phyloP scores from a whole-genome alignment of 176 grass and related monocot species.

The Oryza coarctata region DNA sequence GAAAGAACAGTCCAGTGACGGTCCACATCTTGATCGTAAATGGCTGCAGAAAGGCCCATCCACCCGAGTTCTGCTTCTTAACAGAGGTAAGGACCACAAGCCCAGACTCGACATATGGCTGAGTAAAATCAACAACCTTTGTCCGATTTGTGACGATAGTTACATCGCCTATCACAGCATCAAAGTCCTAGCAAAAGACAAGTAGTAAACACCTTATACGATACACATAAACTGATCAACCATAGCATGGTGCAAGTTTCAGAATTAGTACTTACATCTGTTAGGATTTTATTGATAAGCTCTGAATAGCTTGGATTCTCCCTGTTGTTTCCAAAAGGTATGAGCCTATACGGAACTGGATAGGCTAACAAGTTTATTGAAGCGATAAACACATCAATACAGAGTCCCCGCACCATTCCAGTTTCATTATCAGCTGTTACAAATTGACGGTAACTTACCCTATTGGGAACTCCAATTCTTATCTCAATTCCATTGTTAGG shows the following conservation, averaged over 20 bases:
- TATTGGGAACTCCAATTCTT: conserved; percentile 71
- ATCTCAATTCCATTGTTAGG: conserved; percentile 76
- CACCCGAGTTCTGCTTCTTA: conserved; percentile 50
- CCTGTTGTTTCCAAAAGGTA: conserved; percentile 59
- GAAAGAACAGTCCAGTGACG: conserved; percentile 77
- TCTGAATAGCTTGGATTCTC: conserved; percentile 66
- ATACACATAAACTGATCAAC: neutral
- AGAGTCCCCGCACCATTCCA: conserved; percentile 54
- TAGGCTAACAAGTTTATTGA: conserved; percentile 71
- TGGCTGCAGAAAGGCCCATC: conserved; percentile 83
- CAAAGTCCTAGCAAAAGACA: conserved; percentile 50
- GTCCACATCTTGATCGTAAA: conserved; percentile 80
- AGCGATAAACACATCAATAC: conserved; percentile 92
- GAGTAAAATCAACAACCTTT: conserved; percentile 82
- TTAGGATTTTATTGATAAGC: conserved; percentile 47
- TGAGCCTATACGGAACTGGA: conserved; percentile 63
- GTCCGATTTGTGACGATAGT: conserved; percentile 71
- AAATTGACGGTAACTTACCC: conserved; percentile 71
- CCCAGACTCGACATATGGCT: conserved; percentile 67
- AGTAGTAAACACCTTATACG: neutral
- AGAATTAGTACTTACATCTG: conserved; percentile 62
- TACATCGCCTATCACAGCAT: conserved; percentile 77
- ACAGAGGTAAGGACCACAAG: conserved; percentile 75
- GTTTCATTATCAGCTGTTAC: conserved; percentile 39
- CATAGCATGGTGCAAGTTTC: conserved; percentile 4